These are phyloP conservation scores for Ogataea paraovalis DNA, from an alignment of 805 yeast genomes.

Conservation along the genomic window DNA sequence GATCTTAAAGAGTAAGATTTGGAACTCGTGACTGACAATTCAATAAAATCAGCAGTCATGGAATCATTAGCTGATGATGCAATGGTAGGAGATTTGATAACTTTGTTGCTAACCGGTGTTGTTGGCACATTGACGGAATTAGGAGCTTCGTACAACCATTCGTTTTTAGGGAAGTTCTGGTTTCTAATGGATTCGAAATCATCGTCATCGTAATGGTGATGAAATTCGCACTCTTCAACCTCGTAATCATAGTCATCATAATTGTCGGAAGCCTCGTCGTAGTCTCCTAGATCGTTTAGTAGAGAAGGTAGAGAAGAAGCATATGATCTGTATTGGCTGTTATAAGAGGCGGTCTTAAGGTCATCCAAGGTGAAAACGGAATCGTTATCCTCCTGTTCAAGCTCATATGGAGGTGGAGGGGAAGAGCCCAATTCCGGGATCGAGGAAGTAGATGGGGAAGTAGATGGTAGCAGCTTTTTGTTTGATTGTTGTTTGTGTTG, in stretches of 20 bases:
- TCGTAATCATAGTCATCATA: slow-evolving; percentile 7
- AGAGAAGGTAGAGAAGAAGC: slow-evolving; percentile 22
- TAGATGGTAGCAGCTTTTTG: too few species aligned
- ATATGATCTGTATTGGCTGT: slow-evolving; percentile 13
- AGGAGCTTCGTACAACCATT: slow-evolving; percentile 2
- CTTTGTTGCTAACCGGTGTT: not conserved
- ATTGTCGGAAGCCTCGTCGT: slow-evolving; percentile 12
- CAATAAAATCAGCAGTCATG: not conserved
- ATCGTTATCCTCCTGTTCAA: slow-evolving; percentile 15
- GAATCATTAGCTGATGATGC: too few species aligned
- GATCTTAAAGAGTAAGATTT: not conserved
- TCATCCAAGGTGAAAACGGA: slow-evolving; percentile 21
- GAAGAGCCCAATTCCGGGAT: not conserved
- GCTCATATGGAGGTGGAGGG: slow-evolving; percentile 1
- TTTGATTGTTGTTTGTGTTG: not conserved
- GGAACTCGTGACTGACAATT: not conserved
- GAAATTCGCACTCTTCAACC: slow-evolving; percentile 3
- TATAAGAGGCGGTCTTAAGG: slow-evolving; percentile 17
- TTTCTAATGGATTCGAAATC: not conserved
- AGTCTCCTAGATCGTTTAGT: slow-evolving; percentile 13
- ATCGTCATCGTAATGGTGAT: not conserved
- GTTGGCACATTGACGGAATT: not conserved
- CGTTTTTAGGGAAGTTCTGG: not conserved
- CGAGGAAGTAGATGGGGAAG: not conserved
- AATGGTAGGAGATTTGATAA: not conserved